These are phyloP conservation scores for Kwoniella newhampshirensis DNA, from an alignment of 768 basidiomycete species.

Conservation along the genomic window DNA sequence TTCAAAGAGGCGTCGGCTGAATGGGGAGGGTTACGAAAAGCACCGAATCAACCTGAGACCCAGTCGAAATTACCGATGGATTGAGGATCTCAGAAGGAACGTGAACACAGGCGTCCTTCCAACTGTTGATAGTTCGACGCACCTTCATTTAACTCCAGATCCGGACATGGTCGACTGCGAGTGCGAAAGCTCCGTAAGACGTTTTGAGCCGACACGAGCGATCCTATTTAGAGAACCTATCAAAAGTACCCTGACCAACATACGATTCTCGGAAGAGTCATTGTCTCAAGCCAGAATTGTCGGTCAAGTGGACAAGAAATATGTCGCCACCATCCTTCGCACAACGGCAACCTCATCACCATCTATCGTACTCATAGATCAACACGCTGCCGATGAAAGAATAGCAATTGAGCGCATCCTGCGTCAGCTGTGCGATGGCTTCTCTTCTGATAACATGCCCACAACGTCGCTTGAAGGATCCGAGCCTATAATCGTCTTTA, in stretches of 20 bases:
- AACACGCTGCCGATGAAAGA: slow-evolving; percentile 98
- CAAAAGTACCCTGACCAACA: background rate
- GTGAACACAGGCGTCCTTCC: too few species aligned
- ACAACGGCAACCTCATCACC: slow-evolving; percentile 4
- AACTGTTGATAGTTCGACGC: too few species aligned
- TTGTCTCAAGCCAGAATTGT: slow-evolving; percentile 65
- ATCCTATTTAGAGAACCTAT: too few species aligned
- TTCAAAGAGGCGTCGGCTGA: too few species aligned
- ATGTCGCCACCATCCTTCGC: slow-evolving; percentile 66
- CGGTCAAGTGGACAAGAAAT: slow-evolving; percentile 86
- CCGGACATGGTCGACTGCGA: too few species aligned
- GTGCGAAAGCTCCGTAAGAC: too few species aligned
- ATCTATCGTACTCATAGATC: slow-evolving; percentile 78
- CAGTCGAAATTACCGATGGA: too few species aligned
- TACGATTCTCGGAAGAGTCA: slow-evolving; percentile 57
- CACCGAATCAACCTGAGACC: too few species aligned
- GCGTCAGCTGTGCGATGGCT: slow-evolving; percentile 70
- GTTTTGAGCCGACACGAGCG: too few species aligned
- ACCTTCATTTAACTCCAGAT: too few species aligned
- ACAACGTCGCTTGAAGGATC: slow-evolving; percentile 55
- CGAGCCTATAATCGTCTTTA: slow-evolving; percentile 66
- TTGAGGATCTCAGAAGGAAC: too few species aligned
- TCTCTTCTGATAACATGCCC: slow-evolving; percentile 55
- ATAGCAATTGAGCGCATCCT: slow-evolving; percentile 84
- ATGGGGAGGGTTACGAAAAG: too few species aligned